These are phyloP conservation scores for Cardamine resedifolia DNA, from an alignment of 345 rosid genomes.

Conservation along the genomic window DNA sequence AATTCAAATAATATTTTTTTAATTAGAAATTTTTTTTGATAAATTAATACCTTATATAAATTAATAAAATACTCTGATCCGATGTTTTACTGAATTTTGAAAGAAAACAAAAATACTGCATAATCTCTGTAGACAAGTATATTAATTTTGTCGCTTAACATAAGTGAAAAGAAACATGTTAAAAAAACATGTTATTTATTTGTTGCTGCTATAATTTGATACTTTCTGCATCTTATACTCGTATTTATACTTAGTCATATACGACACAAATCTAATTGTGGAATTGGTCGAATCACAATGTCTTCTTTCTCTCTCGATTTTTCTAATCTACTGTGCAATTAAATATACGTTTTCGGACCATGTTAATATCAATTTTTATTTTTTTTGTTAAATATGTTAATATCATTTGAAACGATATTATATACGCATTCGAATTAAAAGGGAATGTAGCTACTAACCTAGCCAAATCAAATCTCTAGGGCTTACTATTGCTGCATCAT, in stretches of 20 bases:
- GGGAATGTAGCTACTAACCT: neutral
- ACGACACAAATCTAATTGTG: neutral
- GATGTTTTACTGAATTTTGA: too few relatives aligned
- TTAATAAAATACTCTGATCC: too few relatives aligned
- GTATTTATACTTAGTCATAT: neutral
- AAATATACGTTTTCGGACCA: neutral
- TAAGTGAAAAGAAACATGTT: neutral
- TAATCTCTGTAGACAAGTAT: neutral
- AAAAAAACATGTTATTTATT: neutral
- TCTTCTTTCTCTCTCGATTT: neutral
- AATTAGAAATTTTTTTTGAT: too few relatives aligned
- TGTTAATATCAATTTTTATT: neutral
- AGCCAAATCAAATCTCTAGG: slow-evolving; percentile 8
- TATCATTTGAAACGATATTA: neutral
- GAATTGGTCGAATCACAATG: neutral
- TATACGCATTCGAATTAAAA: neutral
- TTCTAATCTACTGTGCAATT: neutral
- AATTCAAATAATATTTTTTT: too few relatives aligned
- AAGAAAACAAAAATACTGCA: neutral
- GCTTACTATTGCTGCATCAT: slow-evolving; percentile 25
- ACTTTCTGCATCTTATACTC: neutral
- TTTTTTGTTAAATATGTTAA: too few relatives aligned
- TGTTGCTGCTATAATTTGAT: neutral
- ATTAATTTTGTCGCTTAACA: neutral
- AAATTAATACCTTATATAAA: too few relatives aligned